Base-by-base conservation (phyloP, 108 stramenopile species). In the Cyclostephanos tholiformis region DNA sequence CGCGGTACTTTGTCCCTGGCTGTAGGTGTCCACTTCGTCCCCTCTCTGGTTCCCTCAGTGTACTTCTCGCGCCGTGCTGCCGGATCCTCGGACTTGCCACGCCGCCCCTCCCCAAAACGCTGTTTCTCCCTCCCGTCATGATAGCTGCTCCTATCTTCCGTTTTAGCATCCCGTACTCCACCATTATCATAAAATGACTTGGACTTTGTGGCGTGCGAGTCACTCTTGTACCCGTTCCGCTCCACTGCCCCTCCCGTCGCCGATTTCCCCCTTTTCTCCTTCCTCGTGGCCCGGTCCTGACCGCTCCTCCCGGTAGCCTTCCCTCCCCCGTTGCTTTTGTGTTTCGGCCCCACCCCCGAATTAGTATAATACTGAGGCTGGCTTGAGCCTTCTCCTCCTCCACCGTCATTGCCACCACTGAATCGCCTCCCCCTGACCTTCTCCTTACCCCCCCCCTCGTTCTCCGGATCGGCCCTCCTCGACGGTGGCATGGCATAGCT, bases 151-250 rank as follows among this genome's bases (percentile, higher is more conserved):
- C n/a, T n/a, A n/a, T 5, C 32, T 30, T 29, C 30, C 9, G 26
- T 32, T 30, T 8, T 17, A 32, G 29, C 12, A 17, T 30, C 58
- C 26, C 27, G 12, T 16, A 3, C 27, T 9, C 29, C 32, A 7
- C 26, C 53, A 9, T 20, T 20, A 8, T 55, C 26, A 29, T 23
- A 10, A 41, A 41, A 41, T 12, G 59, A 4, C 2, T 60, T 60
- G 13, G 59, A 38, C 35, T 60, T 60, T 17, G 13, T 39, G 35
- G 36, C 35, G 38, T 60, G 36, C 16, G 59, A 38, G 19, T 60
- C 59, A 39, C 59, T 60, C 59, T 60, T 60, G 59, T 60, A 60
- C 19, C 59, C 59, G 14, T 60, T 60, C 23, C 35, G 36, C 0
- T 60, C 59, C 29, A 32, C n/a, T n/a, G n/a, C 57, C 29, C 27